phyloP scores from a whole-genome alignment of 2,329 filamentous ascomycete genomes.

The Aspergillus sojae region DNA sequence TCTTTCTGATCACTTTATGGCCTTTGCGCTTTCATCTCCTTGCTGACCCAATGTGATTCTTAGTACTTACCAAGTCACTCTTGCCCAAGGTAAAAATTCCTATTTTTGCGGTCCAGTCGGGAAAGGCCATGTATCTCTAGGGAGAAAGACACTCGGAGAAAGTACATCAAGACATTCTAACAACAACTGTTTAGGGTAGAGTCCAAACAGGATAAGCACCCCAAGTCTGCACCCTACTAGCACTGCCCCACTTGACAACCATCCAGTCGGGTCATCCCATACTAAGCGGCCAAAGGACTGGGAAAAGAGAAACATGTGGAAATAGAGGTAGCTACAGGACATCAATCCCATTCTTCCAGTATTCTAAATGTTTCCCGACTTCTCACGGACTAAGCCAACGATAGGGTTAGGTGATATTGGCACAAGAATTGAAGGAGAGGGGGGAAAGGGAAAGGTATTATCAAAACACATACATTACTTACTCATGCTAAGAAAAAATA shows the following conservation, averaged over 20 bases:
- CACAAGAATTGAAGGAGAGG: not conserved
- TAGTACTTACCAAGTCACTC: constrained; percentile 7
- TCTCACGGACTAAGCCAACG: not conserved
- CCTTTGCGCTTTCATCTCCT: constrained; percentile 7
- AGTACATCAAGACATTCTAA: not conserved
- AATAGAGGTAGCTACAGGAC: not conserved
- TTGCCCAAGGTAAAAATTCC: not conserved
- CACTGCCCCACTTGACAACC: constrained; percentile 26
- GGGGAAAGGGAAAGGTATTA: not conserved
- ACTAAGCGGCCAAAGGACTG: constrained; percentile 13
- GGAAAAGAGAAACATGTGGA: constrained; percentile 8
- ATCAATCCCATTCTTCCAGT: not conserved
- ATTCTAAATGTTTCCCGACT: not conserved
- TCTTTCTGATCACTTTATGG: not conserved
- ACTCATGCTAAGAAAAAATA: too few relatives aligned
- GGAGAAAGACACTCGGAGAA: not conserved
- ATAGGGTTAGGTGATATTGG: not conserved
- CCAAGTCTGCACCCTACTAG: constrained; percentile 21
- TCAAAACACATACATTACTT: not conserved
- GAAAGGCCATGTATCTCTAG: not conserved
- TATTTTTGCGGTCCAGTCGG: constrained; percentile 1
- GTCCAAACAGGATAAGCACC: constrained; percentile 31
- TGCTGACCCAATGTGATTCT: not conserved
- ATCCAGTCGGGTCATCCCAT: constrained; percentile 18
- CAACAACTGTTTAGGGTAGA: constrained; percentile 20